phyloP scores from a whole-genome alignment of 768 basidiomycete genomes.

The Tulasnella sp. region DNA sequence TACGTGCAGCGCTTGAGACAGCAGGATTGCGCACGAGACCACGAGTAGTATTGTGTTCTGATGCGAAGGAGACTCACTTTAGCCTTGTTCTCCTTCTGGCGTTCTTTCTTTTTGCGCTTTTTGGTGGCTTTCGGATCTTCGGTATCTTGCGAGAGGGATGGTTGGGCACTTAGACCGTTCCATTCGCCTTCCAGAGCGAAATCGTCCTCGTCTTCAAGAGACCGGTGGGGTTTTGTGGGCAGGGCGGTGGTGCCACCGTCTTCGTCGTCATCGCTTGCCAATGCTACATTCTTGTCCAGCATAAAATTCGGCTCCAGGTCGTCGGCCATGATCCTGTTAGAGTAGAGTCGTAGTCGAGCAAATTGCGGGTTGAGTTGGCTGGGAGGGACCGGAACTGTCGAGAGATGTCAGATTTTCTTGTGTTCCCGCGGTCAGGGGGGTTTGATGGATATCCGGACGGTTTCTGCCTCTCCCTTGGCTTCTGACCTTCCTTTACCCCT shows the following conservation, averaged over 20 bases:
- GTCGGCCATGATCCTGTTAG: constrained; percentile 36
- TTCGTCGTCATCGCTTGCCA: constrained; percentile 45
- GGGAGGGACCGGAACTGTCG: background rate
- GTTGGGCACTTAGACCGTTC: constrained; percentile 17
- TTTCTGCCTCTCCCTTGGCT: background rate
- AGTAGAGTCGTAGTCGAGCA: background rate
- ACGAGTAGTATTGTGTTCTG: background rate
- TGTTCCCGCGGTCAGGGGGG: background rate
- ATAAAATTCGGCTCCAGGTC: constrained; percentile 79
- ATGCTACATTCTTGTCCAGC: constrained; percentile 51
- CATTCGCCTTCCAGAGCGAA: constrained; percentile 27
- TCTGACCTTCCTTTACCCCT: background rate
- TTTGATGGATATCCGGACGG: background rate
- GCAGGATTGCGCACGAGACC: background rate
- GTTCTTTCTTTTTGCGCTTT: constrained; percentile 62
- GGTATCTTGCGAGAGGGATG: constrained; percentile 18
- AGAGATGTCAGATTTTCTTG: background rate
- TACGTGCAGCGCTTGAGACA: background rate
- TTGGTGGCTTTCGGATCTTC: constrained; percentile 30
- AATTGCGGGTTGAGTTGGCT: background rate
- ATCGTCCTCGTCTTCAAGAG: constrained; percentile 25
- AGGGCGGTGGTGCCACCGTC: constrained; percentile 16
- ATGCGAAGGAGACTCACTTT: constrained; percentile 36
- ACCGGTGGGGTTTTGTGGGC: constrained; percentile 17
- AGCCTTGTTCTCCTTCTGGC: constrained; percentile 58